Evolutionary conservation across 148 eudicot genomes (phyloP).

Genomic region (Heliamphora exappendiculata): DNA sequence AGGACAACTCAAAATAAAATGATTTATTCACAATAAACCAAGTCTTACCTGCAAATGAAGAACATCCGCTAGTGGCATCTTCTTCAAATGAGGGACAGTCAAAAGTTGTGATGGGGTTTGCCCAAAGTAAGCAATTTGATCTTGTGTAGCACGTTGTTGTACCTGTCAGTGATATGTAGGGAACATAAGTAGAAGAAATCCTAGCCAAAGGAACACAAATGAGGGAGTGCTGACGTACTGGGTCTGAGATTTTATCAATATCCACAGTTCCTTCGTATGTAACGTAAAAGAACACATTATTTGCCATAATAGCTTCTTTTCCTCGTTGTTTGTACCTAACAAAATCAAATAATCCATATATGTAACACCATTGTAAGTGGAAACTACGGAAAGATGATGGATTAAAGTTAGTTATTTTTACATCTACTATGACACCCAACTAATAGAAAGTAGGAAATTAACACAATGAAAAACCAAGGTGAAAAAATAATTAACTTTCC

Average conservation of each 20-base stretch:
- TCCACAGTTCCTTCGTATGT: conserved; percentile 92
- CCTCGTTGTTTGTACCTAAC: conserved; percentile 94
- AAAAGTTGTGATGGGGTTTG: conserved; percentile 98
- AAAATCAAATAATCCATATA: conserved; percentile 13
- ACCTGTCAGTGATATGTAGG: conserved; percentile 39
- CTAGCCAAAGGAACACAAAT: background rate
- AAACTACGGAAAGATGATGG: background rate
- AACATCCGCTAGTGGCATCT: conserved; percentile 75
- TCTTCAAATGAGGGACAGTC: conserved; percentile 78
- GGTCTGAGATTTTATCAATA: conserved; percentile 81
- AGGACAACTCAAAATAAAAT: background rate
- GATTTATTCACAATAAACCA: background rate
- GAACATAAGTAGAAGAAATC: conserved; percentile 12
- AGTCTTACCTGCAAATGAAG: conserved; percentile 85
- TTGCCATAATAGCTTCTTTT: conserved; percentile 82
- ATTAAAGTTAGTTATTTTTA: background rate
- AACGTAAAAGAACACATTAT: conserved; percentile 89
- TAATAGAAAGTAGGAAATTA: background rate
- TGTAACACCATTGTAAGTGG: background rate
- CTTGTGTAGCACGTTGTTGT: conserved; percentile 91
- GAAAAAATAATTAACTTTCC: background rate
- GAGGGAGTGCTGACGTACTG: conserved; percentile 48
- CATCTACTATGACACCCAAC: background rate
- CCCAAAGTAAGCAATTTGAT: conserved; percentile 98
- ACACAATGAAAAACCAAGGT: background rate